Evolutionary conservation across 352 stramenopile species (phyloP).

Genomic region (Globisporangium nodosum): DNA sequence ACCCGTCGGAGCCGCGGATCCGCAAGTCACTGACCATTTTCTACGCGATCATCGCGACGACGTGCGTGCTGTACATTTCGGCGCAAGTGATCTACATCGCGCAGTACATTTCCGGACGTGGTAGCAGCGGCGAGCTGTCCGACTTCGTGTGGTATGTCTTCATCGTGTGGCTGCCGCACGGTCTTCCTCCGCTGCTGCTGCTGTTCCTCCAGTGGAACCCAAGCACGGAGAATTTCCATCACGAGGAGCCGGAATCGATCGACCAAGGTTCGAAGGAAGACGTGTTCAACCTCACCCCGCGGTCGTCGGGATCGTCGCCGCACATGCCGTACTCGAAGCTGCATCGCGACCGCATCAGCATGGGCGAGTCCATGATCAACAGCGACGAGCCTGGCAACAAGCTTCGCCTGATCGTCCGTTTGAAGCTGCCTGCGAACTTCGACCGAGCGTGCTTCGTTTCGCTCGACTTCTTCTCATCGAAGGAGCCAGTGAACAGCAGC

Average conservation of each 20-base stretch:
- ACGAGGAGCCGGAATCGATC: constrained; percentile 54
- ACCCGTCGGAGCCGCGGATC: constrained; percentile 74
- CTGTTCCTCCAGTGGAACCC: constrained; percentile 86
- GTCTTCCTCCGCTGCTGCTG: constrained; percentile 63
- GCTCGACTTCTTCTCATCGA: constrained; percentile 78
- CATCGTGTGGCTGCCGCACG: constrained; percentile 79
- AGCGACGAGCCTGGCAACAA: constrained; percentile 80
- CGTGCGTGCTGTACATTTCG: constrained; percentile 82
- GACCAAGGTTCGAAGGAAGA: constrained; percentile 76
- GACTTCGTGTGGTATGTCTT: constrained; percentile 87
- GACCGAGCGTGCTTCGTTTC: constrained; percentile 80
- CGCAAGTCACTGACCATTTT: constrained; percentile 85
- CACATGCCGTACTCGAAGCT: constrained; percentile 81
- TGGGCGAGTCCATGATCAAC: constrained; percentile 73
- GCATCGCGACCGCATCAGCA: constrained; percentile 58
- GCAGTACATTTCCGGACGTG: constrained; percentile 67
- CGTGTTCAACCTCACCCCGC: constrained; percentile 79
- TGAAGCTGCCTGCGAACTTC: constrained; percentile 75
- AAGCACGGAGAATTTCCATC: constrained; percentile 58
- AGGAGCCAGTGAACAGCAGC: constrained; percentile 48
- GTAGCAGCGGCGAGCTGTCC: constrained; percentile 57
- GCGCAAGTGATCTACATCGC: constrained; percentile 86
- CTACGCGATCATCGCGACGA: constrained; percentile 85
- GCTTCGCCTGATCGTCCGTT: constrained; percentile 71
- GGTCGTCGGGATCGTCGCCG: constrained; percentile 70